Evolutionary conservation across 2,329 filamentous ascomycete species (phyloP), one percentile per base, ranked within the genome.

Genomic region (Aspergillus pseudoglaucus): DNA sequence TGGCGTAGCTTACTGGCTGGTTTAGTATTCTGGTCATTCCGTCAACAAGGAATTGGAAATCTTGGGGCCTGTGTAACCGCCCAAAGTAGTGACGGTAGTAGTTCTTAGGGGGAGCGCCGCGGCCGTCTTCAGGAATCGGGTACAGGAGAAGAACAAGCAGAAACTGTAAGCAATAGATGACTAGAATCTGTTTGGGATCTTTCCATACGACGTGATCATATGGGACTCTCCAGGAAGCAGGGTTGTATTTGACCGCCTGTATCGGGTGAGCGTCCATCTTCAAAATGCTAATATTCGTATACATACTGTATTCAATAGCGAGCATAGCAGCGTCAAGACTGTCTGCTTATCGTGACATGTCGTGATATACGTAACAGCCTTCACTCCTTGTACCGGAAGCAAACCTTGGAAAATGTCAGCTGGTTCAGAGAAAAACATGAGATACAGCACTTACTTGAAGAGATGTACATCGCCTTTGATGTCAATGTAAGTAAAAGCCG

Each of bases 1-100:
- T 5, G 18, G 20, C 46, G 32, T 27, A 32, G 56, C 63, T 53
- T 64, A 81, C 76, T 20, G 91, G 91, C 58, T 96, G 91, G 58
- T 94, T 93, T 44, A 98, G 75, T 42, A 97, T 88, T 58, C 90
- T 82, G 0, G 85, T 90, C 85, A 96, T 95, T 43, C 90, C 90
- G 63, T 96, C 90, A 9, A 94, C 88, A 20, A 97, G 83, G 64
- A 98, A 98, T 66, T 98, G 93, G 61, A 98, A 97, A 65, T 98
- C 93, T 66, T 96, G 90, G 1, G 91, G 88, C 42, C 93, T 82
- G 69, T 97, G 93, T 41, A 98, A 71, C 33, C 91, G 82, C 25
- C 93, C 88, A 25, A 95, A 80, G 56, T 94, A 96, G 67, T 96
- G 89, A 14, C 93, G 86, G 65, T 94, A 97, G 62, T 84, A 91